Percentiles rank a stretch among this genome's conserved stretches.
Evolutionary conservation across 768 basidiomycete species (phyloP).

Genomic region (Trametes sanguinea): DNA sequence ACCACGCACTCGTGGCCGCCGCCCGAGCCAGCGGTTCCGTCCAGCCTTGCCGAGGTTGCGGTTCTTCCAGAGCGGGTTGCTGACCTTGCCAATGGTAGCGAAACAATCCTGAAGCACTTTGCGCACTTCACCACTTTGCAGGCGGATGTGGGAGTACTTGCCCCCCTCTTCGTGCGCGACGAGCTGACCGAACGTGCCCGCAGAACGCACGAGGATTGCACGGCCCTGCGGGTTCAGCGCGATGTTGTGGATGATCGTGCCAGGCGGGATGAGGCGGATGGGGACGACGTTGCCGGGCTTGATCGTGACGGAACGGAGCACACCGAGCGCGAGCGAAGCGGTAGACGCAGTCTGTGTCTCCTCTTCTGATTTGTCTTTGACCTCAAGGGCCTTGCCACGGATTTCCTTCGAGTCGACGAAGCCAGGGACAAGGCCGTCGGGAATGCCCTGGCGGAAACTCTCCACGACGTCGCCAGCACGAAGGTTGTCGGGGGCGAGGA

Average conservation of each 20-base stretch:
- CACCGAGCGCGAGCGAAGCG: conserved; percentile 75
- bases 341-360: conserved; percentile 41
- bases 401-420: conserved; percentile 32
- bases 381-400: conserved; percentile 29
- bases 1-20: conserved; percentile 85
- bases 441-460: conserved; percentile 83
- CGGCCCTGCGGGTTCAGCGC: conserved; percentile 74
- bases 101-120: conserved; percentile 78
- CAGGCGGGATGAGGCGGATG: conserved; percentile 88
- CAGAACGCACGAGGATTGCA: conserved; percentile 83
- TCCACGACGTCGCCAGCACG: conserved; percentile 86
- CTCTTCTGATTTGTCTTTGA: conserved; percentile 21
- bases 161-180: conserved; percentile 73
- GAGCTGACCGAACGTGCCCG: conserved; percentile 83
- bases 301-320: conserved; percentile 80
- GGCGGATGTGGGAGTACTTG: conserved; percentile 76
- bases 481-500: conserved; percentile 88
- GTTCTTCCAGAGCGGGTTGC: conserved; percentile 89
- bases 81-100: conserved; percentile 90
- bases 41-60: conserved; percentile 90
- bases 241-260: conserved; percentile 86
- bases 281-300: conserved; percentile 94
- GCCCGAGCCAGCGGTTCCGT: conserved; percentile 81
- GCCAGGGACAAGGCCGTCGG: conserved; percentile 67
- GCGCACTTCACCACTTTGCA: conserved; percentile 93